These are phyloP conservation scores for Entomortierella parvispora DNA, from an alignment of 192 early-diverging fungal genomes.

Conservation along the genomic window DNA sequence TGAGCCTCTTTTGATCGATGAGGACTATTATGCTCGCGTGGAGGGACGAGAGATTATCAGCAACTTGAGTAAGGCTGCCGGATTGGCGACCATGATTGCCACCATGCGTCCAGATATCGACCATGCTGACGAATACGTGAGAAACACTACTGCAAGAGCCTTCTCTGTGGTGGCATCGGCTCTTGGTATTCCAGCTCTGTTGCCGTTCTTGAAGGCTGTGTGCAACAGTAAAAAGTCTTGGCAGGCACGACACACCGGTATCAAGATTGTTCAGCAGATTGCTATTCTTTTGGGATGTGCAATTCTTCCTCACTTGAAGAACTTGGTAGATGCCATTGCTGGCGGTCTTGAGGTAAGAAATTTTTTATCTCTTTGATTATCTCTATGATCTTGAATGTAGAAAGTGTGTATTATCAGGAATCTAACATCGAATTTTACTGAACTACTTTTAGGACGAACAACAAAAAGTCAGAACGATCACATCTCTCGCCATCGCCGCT, in stretches of 20 bases:
- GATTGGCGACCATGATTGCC: slow-evolving; percentile 97
- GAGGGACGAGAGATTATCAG: slow-evolving; percentile 98
- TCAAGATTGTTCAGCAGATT: slow-evolving; percentile 97
- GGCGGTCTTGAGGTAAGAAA: slow-evolving; percentile 77
- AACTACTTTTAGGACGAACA: slow-evolving; percentile 81
- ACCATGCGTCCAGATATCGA: slow-evolving; percentile 99
- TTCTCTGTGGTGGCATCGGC: slow-evolving; percentile 98
- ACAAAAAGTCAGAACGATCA: slow-evolving; percentile 95
- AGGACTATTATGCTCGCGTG: slow-evolving; percentile 96
- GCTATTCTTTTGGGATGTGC: slow-evolving; percentile 95
- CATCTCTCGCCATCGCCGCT: slow-evolving; percentile 93
- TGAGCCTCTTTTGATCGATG: slow-evolving; percentile 96
- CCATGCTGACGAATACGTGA: slow-evolving; percentile 96
- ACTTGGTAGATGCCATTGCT: slow-evolving; percentile 90
- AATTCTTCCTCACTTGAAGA: slow-evolving; percentile 92
- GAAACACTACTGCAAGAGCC: slow-evolving; percentile 97
- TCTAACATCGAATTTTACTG: neutral
- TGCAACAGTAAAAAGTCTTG: slow-evolving; percentile 95
- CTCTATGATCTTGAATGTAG: neutral
- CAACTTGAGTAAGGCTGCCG: slow-evolving; percentile 97
- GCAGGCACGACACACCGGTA: slow-evolving; percentile 98
- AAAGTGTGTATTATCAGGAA: neutral
- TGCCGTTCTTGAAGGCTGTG: slow-evolving; percentile 97
- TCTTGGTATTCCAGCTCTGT: slow-evolving; percentile 91
- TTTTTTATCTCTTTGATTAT: neutral